Conservation (phyloP, 139 green algal genomes). For the Chlamydomonas eustigma region DNA sequence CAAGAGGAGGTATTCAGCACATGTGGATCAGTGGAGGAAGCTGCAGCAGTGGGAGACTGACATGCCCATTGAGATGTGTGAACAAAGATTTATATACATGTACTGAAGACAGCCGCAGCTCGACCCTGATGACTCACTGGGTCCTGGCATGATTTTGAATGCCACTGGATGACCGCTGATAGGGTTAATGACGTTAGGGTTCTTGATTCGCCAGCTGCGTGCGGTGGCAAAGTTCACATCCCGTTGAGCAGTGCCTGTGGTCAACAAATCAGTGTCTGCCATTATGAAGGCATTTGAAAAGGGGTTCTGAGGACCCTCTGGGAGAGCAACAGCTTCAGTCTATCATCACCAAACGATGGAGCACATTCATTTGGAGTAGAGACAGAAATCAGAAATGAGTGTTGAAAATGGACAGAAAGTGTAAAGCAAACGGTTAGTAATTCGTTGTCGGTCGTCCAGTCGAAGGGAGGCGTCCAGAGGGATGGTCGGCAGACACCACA, state of each 20-base stretch:
- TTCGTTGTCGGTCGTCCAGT: no score
- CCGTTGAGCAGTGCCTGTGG: slow-evolving; percentile 32
- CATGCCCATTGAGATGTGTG: neutral
- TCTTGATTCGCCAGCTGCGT: slow-evolving; percentile 14
- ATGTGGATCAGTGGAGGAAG: neutral
- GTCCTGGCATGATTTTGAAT: slow-evolving; percentile 55
- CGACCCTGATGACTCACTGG: slow-evolving; percentile 12
- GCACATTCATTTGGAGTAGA: neutral
- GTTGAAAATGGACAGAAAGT: neutral
- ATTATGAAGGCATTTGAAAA: slow-evolving; percentile 68
- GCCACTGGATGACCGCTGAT: slow-evolving; percentile 29
- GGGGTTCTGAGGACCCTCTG: slow-evolving; percentile 66
- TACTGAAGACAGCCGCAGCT: no score
- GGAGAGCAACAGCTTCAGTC: slow-evolving; percentile 56
- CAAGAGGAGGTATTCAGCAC: slow-evolving; percentile 21
- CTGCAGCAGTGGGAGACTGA: neutral
- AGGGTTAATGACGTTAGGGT: slow-evolving; percentile 25
- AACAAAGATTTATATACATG: no score
- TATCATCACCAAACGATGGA: slow-evolving; percentile 4
- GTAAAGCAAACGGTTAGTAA: neutral
- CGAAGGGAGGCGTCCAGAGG: neutral
- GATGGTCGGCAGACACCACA: no score
- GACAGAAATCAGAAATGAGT: neutral
- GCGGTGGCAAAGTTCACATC: slow-evolving; percentile 34
- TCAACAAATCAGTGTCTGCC: slow-evolving; percentile 58